phyloP scores from a whole-genome alignment of 495 filamentous ascomycete species.

The Terfezia claveryi region DNA sequence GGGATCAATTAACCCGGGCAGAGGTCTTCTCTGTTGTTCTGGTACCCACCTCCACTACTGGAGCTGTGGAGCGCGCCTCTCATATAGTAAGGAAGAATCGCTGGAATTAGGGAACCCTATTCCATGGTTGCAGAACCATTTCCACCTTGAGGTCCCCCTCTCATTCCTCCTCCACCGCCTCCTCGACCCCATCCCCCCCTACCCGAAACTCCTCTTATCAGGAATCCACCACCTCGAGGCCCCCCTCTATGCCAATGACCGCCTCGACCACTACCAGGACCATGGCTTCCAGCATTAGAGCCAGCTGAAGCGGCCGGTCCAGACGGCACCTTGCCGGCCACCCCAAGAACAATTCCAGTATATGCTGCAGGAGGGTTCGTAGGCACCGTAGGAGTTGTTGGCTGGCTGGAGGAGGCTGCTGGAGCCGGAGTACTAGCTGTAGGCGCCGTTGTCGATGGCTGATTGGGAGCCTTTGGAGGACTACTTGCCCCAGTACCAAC shows the following conservation, averaged over 20 bases:
- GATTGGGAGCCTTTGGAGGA: conserved; percentile 5
- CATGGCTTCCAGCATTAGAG: neutral
- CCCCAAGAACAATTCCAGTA: neutral
- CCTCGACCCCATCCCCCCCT: conserved; percentile 4
- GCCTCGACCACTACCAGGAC: conserved; percentile 2
- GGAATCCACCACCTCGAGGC: conserved; percentile 1
- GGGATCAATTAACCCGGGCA: too few species aligned
- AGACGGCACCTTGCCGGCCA: neutral
- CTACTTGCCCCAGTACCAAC: too few species aligned
- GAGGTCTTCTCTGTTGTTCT: too few species aligned
- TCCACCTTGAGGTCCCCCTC: neutral
- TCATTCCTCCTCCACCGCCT: conserved; percentile 4
- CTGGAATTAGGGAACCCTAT: too few species aligned
- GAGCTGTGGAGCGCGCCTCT: too few species aligned
- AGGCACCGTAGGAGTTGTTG: conserved; percentile 11
- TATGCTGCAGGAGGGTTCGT: conserved; percentile 17
- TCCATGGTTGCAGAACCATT: too few species aligned
- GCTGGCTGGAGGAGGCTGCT: conserved; percentile 3
- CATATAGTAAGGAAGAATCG: too few species aligned
- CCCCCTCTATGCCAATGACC: conserved; percentile 8
- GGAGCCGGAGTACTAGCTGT: neutral
- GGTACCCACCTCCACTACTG: too few species aligned
- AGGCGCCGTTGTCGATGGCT: conserved; percentile 11
- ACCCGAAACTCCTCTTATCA: neutral
- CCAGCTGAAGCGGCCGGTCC: neutral